Base-by-base conservation (phyloP, 148 eudicot species). In the Fallopia convolvulus region DNA sequence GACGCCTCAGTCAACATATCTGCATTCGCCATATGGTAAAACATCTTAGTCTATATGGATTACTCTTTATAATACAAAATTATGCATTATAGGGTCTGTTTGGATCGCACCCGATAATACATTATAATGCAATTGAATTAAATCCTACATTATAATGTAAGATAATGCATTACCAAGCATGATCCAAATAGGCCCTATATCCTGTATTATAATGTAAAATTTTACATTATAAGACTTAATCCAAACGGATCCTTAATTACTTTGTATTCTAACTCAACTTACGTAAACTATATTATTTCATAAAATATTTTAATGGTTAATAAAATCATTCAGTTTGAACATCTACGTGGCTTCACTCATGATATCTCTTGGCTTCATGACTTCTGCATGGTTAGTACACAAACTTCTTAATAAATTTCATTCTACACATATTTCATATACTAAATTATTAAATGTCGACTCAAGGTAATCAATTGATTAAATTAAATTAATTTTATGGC, bases 291-390 rank as follows among this genome's bases (percentile, higher is more conserved):
- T 21, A 23, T 65, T 65, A 5, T 65, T 65, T 65, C 56, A 26
- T 23, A 65, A 65, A 33, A 17, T 3, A 3, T 1, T 18, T 17
- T 11, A 5, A 20, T n/a, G 7, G 5, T 20, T 5, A 14, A 9
- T 9, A 0, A 33, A 33, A 65, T 33, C n/a, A 12, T 70, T 70
- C 73, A 70, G 73, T 23, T 70, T 41, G 47, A 70, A 70, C 73
- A 70, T 70, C 20, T 70, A 41, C 47, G 40, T 33, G n/a, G 41
- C 44, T 1, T 6, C 14, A 14, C 23, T 33, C 20, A 70, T 65
- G 71, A 33, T 65, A 65, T 70, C 73, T 1, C 8, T 70, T 33
- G 73, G 73, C 73, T 70, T 70, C 47, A 70, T 70, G 73, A 18
- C 47, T 70, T n/a, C 46, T 36, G 73, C 73, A 70, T 33, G 73